These are phyloP conservation scores for Pythium dissimile DNA, from an alignment of 352 stramenopile species.

Conservation along the genomic window DNA sequence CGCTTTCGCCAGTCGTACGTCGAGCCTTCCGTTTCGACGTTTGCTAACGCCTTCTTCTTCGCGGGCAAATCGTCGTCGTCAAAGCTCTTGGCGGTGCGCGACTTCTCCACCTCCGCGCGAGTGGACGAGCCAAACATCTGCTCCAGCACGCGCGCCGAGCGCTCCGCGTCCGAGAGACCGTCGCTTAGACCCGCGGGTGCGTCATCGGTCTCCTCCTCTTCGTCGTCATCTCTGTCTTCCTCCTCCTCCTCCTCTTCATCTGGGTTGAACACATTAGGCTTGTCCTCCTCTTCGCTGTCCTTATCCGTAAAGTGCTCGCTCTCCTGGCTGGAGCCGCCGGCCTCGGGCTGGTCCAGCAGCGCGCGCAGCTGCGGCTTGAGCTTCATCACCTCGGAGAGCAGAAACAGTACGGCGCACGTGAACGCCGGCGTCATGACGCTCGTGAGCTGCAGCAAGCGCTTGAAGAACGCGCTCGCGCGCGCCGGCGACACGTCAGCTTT, in stretches of 20 bases:
- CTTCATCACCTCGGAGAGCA: conserved; percentile 94
- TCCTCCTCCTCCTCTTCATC: conserved; percentile 25
- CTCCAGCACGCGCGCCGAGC: conserved; percentile 50
- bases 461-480: conserved; percentile 91
- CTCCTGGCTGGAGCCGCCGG: conserved; percentile 17
- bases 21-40: conserved; percentile 17
- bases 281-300: conserved; percentile 30
- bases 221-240: conserved; percentile 26
- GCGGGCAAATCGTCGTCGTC: conserved; percentile 30
- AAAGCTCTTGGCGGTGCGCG: conserved; percentile 30
- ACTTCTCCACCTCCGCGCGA: conserved; percentile 12
- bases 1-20: conserved; percentile 84
- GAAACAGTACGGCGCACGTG: conserved; percentile 91
- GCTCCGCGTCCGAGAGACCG: conserved; percentile 47
- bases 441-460: conserved; percentile 89
- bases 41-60: conserved; percentile 17
- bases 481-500: conserved; percentile 90
- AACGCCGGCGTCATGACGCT: conserved; percentile 85
- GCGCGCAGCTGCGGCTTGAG: conserved; percentile 72
- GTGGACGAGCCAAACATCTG: conserved; percentile 56
- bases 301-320: conserved; percentile 51
- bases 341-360: conserved; percentile 65
- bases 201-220: conserved; percentile 26
- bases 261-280: conserved; percentile 28
- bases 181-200: conserved; percentile 29